phyloP scores from a whole-genome alignment of 306 rosid species.

The Morella rubra region DNA sequence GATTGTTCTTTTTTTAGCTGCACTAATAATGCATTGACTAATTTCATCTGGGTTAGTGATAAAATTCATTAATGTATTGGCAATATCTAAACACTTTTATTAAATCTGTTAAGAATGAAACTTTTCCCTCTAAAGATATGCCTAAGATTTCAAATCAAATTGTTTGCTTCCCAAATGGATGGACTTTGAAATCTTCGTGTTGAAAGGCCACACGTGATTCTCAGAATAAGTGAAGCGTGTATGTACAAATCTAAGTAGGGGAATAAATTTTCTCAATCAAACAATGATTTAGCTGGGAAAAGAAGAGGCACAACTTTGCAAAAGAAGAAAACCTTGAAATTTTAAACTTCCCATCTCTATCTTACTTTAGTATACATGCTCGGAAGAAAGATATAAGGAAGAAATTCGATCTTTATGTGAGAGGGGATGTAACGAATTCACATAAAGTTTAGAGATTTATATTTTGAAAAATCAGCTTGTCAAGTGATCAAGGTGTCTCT shows the following conservation, averaged over 20 bases:
- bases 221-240: slow-evolving; percentile 16
- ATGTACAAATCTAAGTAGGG: background rate
- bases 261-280: background rate
- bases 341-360: background rate
- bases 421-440: too few species aligned
- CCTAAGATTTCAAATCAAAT: too few species aligned
- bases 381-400: background rate
- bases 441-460: too few species aligned
- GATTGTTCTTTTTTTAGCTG: too few species aligned
- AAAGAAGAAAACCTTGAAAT: background rate
- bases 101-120: too few species aligned
- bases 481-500: too few species aligned
- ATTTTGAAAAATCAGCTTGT: too few species aligned
- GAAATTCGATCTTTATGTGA: background rate
- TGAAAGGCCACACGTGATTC: slow-evolving; percentile 1
- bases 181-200: background rate
- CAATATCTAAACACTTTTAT: too few species aligned
- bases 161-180: background rate
- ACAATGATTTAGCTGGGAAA: background rate
- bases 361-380: background rate
- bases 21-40: too few species aligned
- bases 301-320: background rate
- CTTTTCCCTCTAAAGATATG: too few species aligned
- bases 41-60: too few species aligned
- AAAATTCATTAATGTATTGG: too few species aligned